A percentile compares a stretch with the other conserved stretches of the same genome.
Conservation (phyloP, 1,139 yeast genomes). For the Yarrowia galli region DNA sequence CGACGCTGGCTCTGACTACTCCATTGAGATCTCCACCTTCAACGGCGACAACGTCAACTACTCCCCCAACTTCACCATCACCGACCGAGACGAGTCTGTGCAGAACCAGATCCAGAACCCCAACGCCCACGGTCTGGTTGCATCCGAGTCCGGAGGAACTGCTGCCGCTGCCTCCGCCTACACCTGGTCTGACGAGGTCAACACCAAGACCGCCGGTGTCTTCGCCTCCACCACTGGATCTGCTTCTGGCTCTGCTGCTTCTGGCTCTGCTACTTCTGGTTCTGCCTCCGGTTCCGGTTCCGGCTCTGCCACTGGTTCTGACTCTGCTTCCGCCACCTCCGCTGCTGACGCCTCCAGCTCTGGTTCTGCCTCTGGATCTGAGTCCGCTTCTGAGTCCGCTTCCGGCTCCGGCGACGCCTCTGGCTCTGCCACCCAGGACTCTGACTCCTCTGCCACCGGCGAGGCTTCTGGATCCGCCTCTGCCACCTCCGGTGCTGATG, state of each 20-base stretch:
- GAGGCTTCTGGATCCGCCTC: conserved; percentile 25
- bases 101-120: conserved; percentile 39
- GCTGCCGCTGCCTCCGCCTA: conserved; percentile 39
- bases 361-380: conserved; percentile 39
- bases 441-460: conserved; percentile 13
- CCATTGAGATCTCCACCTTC: conserved; percentile 50
- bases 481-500: background rate
- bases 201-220: conserved; percentile 39
- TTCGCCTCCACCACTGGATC: conserved; percentile 40
- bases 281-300: conserved; percentile 37
- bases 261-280: conserved; percentile 30
- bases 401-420: too few species aligned
- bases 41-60: conserved; percentile 49
- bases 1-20: conserved; percentile 49
- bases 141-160: conserved; percentile 44
- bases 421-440: too few species aligned
- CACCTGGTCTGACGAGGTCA: conserved; percentile 33
- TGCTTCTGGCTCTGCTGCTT: conserved; percentile 39
- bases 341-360: conserved; percentile 15
- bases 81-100: conserved; percentile 41
- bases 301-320: conserved; percentile 35
- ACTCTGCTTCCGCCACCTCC: conserved; percentile 24
- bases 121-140: conserved; percentile 40
- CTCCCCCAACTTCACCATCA: conserved; percentile 50
- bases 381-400: too few species aligned